Evolutionary conservation across 768 basidiomycete genomes (phyloP), one percentile per base, ranked within the genome.

Genomic region (Mycena crocata): DNA sequence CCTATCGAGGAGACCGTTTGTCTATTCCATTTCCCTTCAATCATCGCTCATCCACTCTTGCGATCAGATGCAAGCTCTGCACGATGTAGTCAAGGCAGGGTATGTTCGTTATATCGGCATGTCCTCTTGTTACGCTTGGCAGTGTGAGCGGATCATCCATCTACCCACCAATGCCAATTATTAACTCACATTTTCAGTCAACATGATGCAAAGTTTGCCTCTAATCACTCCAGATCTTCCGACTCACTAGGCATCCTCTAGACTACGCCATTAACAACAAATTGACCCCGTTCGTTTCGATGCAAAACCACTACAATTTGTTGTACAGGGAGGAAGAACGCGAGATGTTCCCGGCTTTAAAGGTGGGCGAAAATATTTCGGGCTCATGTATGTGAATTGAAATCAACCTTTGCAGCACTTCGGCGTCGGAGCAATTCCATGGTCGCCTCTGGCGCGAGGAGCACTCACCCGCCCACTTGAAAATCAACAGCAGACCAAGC

Each of bases 221-320:
- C n/a, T n/a, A n/a, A n/a, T 5, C n/a, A 10, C 13, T 17, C 3
- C 23, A 10, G 14, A 24, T 24, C 10, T 37, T 30, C 44, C 23
- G 2, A 12, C 45, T 46, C 24, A 26, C 30, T 10, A n/a, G n/a
- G n/a, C 32, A n/a, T n/a, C 39, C 32, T 52, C 12, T 58, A 88
- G 87, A 86, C 72, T 89, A 89, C 71, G 89, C 89, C 1, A 84
- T 89, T 62, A 73, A 80, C 37, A 86, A 90, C 73, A 83, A 84
- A 12, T 76, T 87, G 3, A 87, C 86, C 0, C 86, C 85, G 1
- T 90, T 91, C 76, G 87, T 90, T 71, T 87, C 86, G 2, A 89
- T 90, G 89, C 89, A 90, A 74, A 90, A 90, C 71, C 87, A 88
- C 64, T 84, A 91, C 74, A 87, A 78, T 63, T 75, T 89, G 15